Evolutionary conservation across 192 early-diverging fungal species (phyloP).

Genomic region (Coemansia sp.): DNA sequence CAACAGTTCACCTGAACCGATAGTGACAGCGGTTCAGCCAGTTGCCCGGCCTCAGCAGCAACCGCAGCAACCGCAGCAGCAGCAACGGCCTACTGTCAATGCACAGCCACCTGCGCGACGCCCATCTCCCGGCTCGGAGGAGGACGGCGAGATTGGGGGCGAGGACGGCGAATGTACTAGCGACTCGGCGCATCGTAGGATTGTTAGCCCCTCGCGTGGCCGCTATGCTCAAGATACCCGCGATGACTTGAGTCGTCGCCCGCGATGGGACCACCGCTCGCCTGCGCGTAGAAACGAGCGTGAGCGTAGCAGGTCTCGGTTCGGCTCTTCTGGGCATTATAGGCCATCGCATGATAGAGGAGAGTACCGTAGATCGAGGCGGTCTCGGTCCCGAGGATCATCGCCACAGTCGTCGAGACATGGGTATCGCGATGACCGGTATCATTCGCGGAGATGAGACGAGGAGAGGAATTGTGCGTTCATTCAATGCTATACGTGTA

Average conservation of each 20-base stretch:
- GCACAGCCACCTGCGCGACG: neutral
- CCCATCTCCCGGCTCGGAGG: slow-evolving; percentile 15
- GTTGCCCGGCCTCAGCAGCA: neutral
- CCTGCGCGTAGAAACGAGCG: slow-evolving; percentile 11
- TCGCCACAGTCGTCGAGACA: neutral
- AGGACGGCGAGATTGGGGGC: slow-evolving; percentile 49
- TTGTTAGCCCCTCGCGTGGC: neutral
- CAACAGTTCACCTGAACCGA: slow-evolving; percentile 15
- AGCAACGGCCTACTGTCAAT: neutral
- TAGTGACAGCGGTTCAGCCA: neutral
- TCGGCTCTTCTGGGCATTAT: neutral
- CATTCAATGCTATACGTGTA: neutral
- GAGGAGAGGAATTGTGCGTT: neutral
- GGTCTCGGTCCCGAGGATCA: slow-evolving; percentile 22
- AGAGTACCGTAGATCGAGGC: slow-evolving; percentile 15
- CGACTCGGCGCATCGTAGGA: neutral
- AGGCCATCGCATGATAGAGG: slow-evolving; percentile 13
- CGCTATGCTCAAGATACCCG: slow-evolving; percentile 3
- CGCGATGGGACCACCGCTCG: neutral
- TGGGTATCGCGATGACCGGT: slow-evolving; percentile 6
- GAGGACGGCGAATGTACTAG: slow-evolving; percentile 37
- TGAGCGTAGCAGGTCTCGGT: slow-evolving; percentile 18
- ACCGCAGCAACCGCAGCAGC: neutral
- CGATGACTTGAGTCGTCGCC: neutral
- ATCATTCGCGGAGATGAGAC: neutral